Base-by-base conservation (phyloP, 345 rosid species). In the Viola odorata region DNA sequence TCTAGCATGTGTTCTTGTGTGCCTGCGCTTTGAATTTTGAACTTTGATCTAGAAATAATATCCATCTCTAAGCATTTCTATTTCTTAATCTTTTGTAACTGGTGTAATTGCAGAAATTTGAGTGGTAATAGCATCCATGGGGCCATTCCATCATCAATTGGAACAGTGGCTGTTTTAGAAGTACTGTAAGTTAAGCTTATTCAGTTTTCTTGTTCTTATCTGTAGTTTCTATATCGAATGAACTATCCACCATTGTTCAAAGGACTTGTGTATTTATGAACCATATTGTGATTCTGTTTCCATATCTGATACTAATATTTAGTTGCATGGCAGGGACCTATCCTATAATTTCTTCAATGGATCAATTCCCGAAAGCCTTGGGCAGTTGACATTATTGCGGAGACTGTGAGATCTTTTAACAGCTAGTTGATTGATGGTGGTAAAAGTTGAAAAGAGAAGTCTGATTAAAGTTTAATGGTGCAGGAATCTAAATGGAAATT, bases 401-500 rank as follows among this genome's bases (percentile, higher is more conserved):
- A 86, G 80, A 81, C 80, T 95, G 99, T 95, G 85, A 79, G 96
- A 65, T 41, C 38, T 60, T 53, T 51, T 12, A 14, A 57, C 45
- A 36, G 45, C 11, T 58, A 47, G 37, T 7, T 57, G 11, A 47
- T 47, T 6, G 3, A 45, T 42, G 40, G 14, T 61, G 6, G 8
- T 48, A 16, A 16, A 32, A 13, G 16, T 4, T 10, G 45, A 41
- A 9, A 13, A 13, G 13, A 4, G 16, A 7, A 9, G 15, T 56
- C 3, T 7, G 45, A 67, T 53, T 53, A 50, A 48, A 55, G 9
- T 36, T 12, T 70, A 65, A 62, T 67, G 64, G 36, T 66, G 71
- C 79, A 95, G 99, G 80, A 81, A 86, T 81, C 94, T 95, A 77
- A 91, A 91, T 36, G 88, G 99, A 23, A 95, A 95, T 75, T 81